Conservation (phyloP, 2,329 filamentous ascomycete species). For the Aspergillus oerlinghausenensis region DNA sequence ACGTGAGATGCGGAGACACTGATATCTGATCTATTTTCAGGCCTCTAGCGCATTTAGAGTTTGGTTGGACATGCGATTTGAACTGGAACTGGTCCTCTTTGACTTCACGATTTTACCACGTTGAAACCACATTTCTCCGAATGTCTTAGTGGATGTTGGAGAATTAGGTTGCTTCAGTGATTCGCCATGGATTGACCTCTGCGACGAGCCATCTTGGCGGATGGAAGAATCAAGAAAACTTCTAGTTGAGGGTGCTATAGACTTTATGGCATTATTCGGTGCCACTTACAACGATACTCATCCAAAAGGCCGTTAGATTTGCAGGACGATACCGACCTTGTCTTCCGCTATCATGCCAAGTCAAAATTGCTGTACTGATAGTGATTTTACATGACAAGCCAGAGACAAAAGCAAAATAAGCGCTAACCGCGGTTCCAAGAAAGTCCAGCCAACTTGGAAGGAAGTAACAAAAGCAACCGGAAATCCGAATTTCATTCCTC, state of each 20-base stretch:
- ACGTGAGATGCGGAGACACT: neutral
- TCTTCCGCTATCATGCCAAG: neutral
- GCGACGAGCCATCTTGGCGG: no score
- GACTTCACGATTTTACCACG: no score
- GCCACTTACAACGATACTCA: no score
- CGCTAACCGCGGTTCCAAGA: neutral
- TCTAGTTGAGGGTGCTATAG: neutral
- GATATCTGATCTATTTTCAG: neutral
- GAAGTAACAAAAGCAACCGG: neutral
- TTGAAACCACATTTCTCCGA: neutral
- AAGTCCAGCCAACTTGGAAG: neutral
- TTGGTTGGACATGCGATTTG: no score
- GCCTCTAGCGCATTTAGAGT: neutral
- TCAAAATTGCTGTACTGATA: neutral
- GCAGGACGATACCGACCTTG: no score
- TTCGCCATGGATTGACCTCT: no score
- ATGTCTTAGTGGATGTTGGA: no score
- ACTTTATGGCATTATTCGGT: no score
- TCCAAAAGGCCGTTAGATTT: no score
- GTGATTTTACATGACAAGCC: neutral
- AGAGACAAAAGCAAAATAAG: neutral
- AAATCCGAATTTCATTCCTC: slow-evolving; percentile 1
- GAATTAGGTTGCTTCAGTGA: no score
- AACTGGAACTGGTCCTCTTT: no score
- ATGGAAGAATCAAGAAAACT: no score